Evolutionary conservation across 352 stramenopile species (phyloP), one percentile per base, ranked within the genome.

Genomic region (Phytophthora hybrid): DNA sequence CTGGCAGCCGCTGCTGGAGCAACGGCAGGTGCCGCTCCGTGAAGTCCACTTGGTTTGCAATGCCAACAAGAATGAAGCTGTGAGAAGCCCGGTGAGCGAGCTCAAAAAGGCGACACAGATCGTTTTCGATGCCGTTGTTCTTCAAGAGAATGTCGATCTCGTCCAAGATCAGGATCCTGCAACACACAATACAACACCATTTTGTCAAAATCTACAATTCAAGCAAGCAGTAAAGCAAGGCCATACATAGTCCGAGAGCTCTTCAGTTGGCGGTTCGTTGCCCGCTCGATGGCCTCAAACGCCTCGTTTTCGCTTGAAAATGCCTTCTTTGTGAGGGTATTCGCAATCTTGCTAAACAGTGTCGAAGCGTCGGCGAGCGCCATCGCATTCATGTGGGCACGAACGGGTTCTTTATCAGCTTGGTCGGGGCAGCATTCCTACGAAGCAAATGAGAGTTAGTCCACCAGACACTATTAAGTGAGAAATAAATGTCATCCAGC

Each of bases 31-130:
- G 84, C n/a, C 87, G 81, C 69, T 96, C 87, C 1, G 90, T 95
- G 57, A 96, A 93, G 60, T 96, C 90, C 13, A 95, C 85, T 51
- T 93, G 88, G 62, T 96, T 96, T 7, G 90, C 88, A 66, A 96
- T 93, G 5, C 90, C 89, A 32, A 96, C 73, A 7, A 96, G 75
- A 52, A 95, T 80, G 54, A 96, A 93, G 59, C 81, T 80, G 66
- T 93, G 77, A 1, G 68, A 71, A 21, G 75, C 11, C 4, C 80
- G 83, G 56, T 96, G 87, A 0, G 88, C 87, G 18, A 94, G 78
- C 71, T 94, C 87, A 41, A 96, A 96, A 21, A 96, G 77, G 2
- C 85, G 82, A 31, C 79, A 94, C 21, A 96, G 54, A 58, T 96
- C 87, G 41, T 71, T 79, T 62, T 96, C 85, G 23, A 89, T 80